Conservation (phyloP, 1,284 basidiomycete species). For the Rhodotorula sp. region DNA sequence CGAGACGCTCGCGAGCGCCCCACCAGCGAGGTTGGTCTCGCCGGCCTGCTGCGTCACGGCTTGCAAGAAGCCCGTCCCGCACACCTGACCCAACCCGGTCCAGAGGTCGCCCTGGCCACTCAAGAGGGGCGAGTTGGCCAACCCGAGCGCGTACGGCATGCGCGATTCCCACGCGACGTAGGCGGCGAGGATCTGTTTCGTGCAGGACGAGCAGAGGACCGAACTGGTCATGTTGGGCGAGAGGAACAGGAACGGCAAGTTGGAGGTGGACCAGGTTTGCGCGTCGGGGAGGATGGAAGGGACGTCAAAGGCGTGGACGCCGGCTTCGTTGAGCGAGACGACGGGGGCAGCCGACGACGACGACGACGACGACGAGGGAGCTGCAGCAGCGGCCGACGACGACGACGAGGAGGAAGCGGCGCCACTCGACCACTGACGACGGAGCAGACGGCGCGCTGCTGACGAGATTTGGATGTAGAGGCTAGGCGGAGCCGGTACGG, state of each 20-base stretch:
- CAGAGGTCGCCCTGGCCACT: conserved; percentile 66
- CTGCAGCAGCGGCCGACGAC: neutral
- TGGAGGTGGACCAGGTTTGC: conserved; percentile 61
- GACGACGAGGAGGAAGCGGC: neutral
- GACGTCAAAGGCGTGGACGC: conserved; percentile 31
- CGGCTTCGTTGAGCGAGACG: conserved; percentile 15
- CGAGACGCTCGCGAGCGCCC: conserved; percentile 1
- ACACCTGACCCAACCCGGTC: conserved; percentile 57
- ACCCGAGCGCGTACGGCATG: conserved; percentile 69
- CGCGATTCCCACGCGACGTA: conserved; percentile 73
- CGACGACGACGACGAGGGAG: neutral
- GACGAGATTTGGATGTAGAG: conserved; percentile 26
- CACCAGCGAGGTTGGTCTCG: conserved; percentile 28
- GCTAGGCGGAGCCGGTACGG: conserved; percentile 18
- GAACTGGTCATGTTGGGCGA: conserved; percentile 55
- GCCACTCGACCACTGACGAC: conserved; percentile 11
- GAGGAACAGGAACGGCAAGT: conserved; percentile 78
- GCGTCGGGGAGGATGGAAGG: conserved; percentile 61
- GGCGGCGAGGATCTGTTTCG: conserved; percentile 65
- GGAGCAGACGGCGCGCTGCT: conserved; percentile 4
- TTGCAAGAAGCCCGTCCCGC: conserved; percentile 47
- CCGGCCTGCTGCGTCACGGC: conserved; percentile 39
- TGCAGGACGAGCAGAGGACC: conserved; percentile 75
- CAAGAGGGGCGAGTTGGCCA: conserved; percentile 64
- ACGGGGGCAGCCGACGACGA: conserved; percentile 1